Base-by-base conservation (phyloP, 192 early-diverging fungal species). In the Phlyctochytrium bullatum region DNA sequence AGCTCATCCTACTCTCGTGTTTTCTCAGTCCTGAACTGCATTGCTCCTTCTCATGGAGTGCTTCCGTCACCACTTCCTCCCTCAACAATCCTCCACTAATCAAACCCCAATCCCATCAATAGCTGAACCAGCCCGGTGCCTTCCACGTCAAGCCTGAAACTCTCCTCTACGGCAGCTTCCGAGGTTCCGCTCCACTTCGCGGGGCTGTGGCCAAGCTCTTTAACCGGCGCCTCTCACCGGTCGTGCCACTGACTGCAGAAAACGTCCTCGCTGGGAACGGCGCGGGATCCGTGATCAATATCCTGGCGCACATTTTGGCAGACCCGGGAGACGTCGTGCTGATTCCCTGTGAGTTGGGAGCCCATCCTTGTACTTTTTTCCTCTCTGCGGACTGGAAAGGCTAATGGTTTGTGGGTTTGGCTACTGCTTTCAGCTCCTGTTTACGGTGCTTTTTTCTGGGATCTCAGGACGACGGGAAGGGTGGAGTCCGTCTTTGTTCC, bases 251-350 rank as follows among this genome's bases (percentile, higher is more conserved):
- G 25, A 34, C 56, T 0, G 35, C 71, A 2, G 79, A 84, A 2
- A 75, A 91, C 34, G 80, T 95, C 2, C 74, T 77, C 6, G 80
- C 89, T 20, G 74, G 76, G 16, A 86, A 86, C 62, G 93, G 93
- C 6, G 88, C 86, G 61, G 83, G 82, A 4, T 73, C 83, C 3
- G 83, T 85, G 1, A 77, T 94, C 36, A 80, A 85, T 68, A 85
- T 84, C 71, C 70, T 94, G 25, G 72, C 78, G 2, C 83, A 86
- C 56, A 81, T 81, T 14, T 76, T 88, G 3, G 81, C 83, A 56
- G 81, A 95, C 64, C 78, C 80, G 0, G 90, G 88, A 25, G 92
- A 94, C 57, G 86, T 81, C 31, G 69, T 93, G 4, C 66, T 95
- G 64, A 82, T 92, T 28, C 87, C 88, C 3, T 67, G 50, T 27